phyloP scores from a whole-genome alignment of 495 filamentous ascomycete genomes.

The Lasiosphaeriaceae sp. region DNA sequence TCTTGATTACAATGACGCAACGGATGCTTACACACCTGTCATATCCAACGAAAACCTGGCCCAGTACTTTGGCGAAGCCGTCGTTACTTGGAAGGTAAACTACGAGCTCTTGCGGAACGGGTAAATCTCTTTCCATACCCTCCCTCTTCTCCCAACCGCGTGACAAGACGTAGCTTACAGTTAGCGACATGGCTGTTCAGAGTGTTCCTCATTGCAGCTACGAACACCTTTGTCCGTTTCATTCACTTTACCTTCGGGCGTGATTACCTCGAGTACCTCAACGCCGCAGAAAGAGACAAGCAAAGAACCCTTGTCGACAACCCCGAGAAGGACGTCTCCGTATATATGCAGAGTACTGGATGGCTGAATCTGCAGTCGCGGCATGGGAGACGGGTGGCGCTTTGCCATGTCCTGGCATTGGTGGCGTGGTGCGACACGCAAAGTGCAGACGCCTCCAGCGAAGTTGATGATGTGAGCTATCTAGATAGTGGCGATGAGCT shows the following conservation, averaged over 20 bases:
- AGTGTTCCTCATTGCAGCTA: constrained; percentile 1
- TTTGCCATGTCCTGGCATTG: constrained; percentile 3
- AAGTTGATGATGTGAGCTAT: no score
- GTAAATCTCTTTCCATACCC: not conserved
- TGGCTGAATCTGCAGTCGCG: constrained; percentile 3
- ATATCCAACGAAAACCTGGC: constrained; percentile 12
- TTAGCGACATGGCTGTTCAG: not conserved
- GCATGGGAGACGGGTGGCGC: not conserved
- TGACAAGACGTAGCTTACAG: not conserved
- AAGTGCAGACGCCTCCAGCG: not conserved
- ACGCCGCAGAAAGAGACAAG: not conserved
- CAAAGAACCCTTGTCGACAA: constrained; percentile 6
- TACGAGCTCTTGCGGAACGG: not conserved
- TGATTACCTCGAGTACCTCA: constrained; percentile 3
- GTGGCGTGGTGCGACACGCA: not conserved
- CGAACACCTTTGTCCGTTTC: not conserved
- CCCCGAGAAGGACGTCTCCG: constrained; percentile 2
- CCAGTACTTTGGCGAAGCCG: constrained; percentile 11
- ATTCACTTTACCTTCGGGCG: constrained; percentile 1
- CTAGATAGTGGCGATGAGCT: not conserved
- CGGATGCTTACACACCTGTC: not conserved
- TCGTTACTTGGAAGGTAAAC: constrained; percentile 12
- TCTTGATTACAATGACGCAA: not conserved
- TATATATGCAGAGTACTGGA: constrained; percentile 9
- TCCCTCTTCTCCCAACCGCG: not conserved